Evolutionary conservation across 495 filamentous ascomycete genomes (phyloP).

Genomic region (Hypoxylon fuscum): DNA sequence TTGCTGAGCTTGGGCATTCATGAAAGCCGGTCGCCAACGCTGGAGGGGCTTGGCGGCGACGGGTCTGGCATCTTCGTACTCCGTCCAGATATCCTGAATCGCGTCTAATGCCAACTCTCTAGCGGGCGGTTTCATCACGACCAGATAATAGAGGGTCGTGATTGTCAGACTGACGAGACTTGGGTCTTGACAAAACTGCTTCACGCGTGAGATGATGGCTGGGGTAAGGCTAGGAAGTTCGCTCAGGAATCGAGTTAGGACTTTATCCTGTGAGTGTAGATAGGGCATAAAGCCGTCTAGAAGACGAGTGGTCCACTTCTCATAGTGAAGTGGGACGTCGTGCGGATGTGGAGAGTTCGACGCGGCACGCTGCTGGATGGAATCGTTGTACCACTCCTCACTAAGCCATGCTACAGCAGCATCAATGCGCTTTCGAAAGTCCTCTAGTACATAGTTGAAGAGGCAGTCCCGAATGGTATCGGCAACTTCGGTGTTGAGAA

Average conservation of each 20-base stretch:
- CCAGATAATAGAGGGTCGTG: constrained; percentile 70
- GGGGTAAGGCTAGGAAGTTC: constrained; percentile 85
- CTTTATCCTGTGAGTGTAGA: constrained; percentile 85
- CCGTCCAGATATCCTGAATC: constrained; percentile 85
- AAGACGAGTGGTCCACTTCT: constrained; percentile 79
- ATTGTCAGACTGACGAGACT: constrained; percentile 66
- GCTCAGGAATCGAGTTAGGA: constrained; percentile 87
- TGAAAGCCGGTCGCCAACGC: constrained; percentile 62
- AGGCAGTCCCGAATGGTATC: constrained; percentile 80
- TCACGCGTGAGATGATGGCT: constrained; percentile 75
- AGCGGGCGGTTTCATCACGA: constrained; percentile 86
- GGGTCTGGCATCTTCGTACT: constrained; percentile 67
- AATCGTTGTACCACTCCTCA: constrained; percentile 98
- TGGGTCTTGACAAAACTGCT: constrained; percentile 86
- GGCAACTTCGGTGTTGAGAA: constrained; percentile 55
- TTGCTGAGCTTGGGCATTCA: constrained; percentile 50
- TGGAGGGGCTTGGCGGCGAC: constrained; percentile 62
- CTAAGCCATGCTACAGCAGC: constrained; percentile 90
- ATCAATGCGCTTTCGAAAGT: constrained; percentile 88
- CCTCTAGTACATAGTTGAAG: constrained; percentile 84
- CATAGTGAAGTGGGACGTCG: constrained; percentile 71
- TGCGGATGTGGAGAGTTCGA: constrained; percentile 21
- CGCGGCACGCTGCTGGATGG: constrained; percentile 61
- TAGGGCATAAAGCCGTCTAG: constrained; percentile 90
- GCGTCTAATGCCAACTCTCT: constrained; percentile 82